Base-by-base conservation (phyloP, 192 early-diverging fungal species). In the Umbelopsis isabellina region DNA sequence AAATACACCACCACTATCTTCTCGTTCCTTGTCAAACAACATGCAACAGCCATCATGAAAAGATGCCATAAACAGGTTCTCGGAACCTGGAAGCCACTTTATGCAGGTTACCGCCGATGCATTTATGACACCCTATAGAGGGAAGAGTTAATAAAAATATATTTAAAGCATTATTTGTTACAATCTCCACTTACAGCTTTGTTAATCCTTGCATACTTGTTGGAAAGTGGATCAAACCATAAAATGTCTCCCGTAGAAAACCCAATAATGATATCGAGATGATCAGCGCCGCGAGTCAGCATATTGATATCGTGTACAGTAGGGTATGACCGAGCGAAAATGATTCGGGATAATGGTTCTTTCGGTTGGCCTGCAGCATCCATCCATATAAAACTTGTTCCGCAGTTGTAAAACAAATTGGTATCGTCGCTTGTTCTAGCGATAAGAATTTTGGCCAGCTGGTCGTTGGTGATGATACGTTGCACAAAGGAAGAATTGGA, bases 51-150 rank as follows among this genome's bases (percentile, higher is more conserved):
- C 97, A 76, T 99, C 95, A 4, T 90, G 86, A 46, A 90, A 95
- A 0, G 93, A 88, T 1, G 87, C 95, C 80, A 97, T 89, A 72
- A 99, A 97, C 71, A 89, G 77, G 35, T 78, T 92, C 58, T 95
- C 93, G 0, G 92, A 94, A 6, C 88, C 91, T 1, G 96, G 97
- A 66, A 98, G 73, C 96, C 97, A 99, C 74, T 88, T 88, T 7
- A 98, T 86, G 76, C 90, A 89, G 15, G 92, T 92, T 16, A 97
- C 92, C 11, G 86, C 78, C 4, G 88, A 84, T 35, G 82, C 81
- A 50, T 86, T 88, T 52, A 96, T 92, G 0, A 86, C 73, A 18
- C 89, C 90, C 87, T 91, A 72, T 18, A 49, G 16, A 6, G 16
- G 21, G 13, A 35, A 22, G 3, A 15, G 22, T 27, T 41, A 61